phyloP scores from a whole-genome alignment of 345 rosid species.

The Sonneratia caseolaris region DNA sequence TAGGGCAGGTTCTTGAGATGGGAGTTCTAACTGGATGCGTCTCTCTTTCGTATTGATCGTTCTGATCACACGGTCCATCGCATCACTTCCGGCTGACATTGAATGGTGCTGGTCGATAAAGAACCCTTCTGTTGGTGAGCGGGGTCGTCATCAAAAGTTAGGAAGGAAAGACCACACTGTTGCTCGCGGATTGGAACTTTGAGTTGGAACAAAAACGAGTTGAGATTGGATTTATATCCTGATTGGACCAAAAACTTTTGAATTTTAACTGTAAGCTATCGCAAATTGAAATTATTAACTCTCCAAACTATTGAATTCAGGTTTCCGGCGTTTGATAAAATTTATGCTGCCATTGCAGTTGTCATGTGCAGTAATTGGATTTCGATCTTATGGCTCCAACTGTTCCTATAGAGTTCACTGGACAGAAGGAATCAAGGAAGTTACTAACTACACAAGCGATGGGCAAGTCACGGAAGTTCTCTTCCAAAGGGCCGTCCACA shows the following conservation, averaged over 20 bases:
- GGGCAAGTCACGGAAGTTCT: constrained; percentile 64
- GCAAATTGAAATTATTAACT: neutral
- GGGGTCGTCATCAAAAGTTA: neutral
- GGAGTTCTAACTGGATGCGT: neutral
- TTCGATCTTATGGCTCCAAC: constrained; percentile 49
- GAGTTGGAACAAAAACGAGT: neutral
- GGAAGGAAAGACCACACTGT: neutral
- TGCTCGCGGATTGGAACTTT: neutral
- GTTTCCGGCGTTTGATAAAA: neutral
- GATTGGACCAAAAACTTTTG: neutral
- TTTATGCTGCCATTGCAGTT: constrained; percentile 16
- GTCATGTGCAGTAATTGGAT: constrained; percentile 44
- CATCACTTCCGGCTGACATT: neutral
- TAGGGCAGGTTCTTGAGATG: constrained; percentile 6
- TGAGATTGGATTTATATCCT: neutral
- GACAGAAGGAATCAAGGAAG: constrained; percentile 37
- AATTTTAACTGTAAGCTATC: neutral
- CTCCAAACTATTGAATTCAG: neutral
- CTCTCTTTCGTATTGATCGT: neutral
- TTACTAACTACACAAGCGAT: constrained; percentile 28
- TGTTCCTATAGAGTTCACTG: constrained; percentile 49
- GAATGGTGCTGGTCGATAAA: neutral
- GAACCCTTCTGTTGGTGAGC: neutral
- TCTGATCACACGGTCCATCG: too few relatives aligned
- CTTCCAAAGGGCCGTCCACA: constrained; percentile 50